Evolutionary conservation across 345 rosid species (phyloP).

Genomic region (Cardamine resedifolia): DNA sequence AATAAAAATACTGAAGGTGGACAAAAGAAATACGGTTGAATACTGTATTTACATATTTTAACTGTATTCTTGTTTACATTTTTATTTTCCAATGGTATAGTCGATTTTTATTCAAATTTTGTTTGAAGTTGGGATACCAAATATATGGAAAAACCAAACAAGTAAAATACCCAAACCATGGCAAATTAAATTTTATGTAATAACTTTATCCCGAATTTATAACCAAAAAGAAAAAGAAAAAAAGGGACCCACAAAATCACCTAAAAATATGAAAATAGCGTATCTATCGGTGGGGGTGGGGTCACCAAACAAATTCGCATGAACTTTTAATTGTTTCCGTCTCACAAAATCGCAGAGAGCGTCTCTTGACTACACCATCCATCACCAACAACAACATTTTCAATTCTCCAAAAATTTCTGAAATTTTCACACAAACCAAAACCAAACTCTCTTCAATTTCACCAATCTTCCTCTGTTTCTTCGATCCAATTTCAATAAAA

Average conservation of each 20-base stretch:
- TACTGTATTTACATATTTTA: no score
- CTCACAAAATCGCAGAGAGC: neutral
- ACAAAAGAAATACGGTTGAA: no score
- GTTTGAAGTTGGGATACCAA: neutral
- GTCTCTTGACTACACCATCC: slow-evolving; percentile 7
- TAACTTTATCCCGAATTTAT: neutral
- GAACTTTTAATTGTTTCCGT: neutral
- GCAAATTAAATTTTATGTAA: no score
- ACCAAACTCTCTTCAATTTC: neutral
- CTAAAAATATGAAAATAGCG: slow-evolving; percentile 21
- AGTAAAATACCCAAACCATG: neutral
- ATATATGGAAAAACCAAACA: neutral
- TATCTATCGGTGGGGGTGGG: slow-evolving; percentile 14
- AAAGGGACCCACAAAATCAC: slow-evolving; percentile 32
- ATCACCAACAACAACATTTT: neutral
- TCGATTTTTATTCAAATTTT: no score
- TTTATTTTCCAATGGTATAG: no score
- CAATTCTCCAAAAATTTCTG: neutral
- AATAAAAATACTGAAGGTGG: no score
- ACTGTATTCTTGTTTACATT: no score
- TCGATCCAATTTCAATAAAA: slow-evolving; percentile 19
- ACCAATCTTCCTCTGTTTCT: slow-evolving; percentile 1
- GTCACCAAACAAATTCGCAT: slow-evolving; percentile 23
- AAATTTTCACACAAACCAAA: slow-evolving; percentile 6
- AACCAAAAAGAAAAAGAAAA: no score